Percentiles rank a stretch among this genome's conserved stretches.
These are phyloP conservation scores for Corinectria fuckeliana DNA, from an alignment of 2,329 filamentous ascomycete species.

Conservation along the genomic window DNA sequence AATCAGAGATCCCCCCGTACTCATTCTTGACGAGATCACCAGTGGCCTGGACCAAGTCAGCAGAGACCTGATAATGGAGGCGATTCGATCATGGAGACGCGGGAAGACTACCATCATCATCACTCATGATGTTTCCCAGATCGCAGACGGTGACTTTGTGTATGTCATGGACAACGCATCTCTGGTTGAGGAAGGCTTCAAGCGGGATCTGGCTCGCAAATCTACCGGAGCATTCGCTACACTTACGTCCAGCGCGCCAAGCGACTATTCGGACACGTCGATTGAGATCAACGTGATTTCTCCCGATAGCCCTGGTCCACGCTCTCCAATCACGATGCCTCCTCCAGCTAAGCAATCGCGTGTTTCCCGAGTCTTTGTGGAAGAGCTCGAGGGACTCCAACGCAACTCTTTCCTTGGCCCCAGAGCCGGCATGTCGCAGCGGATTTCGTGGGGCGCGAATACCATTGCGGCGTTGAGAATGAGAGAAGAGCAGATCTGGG, in stretches of 20 bases:
- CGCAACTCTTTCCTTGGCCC: conserved; percentile 13
- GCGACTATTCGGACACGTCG: conserved; percentile 1
- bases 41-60: conserved; percentile 83
- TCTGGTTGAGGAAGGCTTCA: conserved; percentile 73
- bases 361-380: conserved; percentile 28
- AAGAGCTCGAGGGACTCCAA: conserved; percentile 28
- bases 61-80: conserved; percentile 71
- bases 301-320: conserved; percentile 12
- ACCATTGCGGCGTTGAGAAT: conserved; percentile 29
- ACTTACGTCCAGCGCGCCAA: conserved; percentile 39
- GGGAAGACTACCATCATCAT: conserved; percentile 91
- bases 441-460: conserved; percentile 30
- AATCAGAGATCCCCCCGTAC: conserved; percentile 76
- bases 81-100: conserved; percentile 76
- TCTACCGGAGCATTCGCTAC: conserved; percentile 54
- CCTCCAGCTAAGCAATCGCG: conserved; percentile 18
- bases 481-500: conserved; percentile 31
- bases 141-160: conserved; percentile 74
- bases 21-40: conserved; percentile 89
- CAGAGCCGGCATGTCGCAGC: conserved; percentile 19
- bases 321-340: conserved; percentile 11
- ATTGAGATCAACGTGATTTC: conserved; percentile 26
- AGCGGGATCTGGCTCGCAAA: conserved; percentile 58
- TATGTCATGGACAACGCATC: conserved; percentile 77
- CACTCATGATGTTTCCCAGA: conserved; percentile 86